These are phyloP conservation scores for Aegilops bicornis DNA, from an alignment of 176 grass and related monocot genomes.

Conservation along the genomic window DNA sequence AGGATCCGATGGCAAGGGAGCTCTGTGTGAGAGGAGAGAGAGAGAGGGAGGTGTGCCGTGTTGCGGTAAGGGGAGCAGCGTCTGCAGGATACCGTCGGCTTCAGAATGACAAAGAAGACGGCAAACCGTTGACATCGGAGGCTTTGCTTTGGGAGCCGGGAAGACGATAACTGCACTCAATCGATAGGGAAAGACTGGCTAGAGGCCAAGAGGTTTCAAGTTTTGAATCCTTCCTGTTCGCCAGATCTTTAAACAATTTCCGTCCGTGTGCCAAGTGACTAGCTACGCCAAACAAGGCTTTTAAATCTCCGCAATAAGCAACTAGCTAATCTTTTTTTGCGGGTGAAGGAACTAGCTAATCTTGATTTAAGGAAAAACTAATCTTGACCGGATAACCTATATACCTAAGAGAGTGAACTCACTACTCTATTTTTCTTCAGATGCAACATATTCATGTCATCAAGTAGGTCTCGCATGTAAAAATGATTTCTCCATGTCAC, in stretches of 20 bases:
- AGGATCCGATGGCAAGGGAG: not conserved
- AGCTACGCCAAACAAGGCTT: not conserved
- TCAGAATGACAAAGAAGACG: not conserved
- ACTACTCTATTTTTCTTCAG: too few species aligned
- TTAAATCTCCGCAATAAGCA: not conserved
- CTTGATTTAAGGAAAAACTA: not conserved
- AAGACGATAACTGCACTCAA: not conserved
- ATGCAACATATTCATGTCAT: too few species aligned
- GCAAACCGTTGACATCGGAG: not conserved
- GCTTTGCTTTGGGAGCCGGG: not conserved
- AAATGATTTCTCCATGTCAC: too few species aligned
- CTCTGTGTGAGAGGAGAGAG: too few species aligned
- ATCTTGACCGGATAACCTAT: too few species aligned
- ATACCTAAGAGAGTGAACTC: too few species aligned
- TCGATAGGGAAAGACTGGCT: not conserved
- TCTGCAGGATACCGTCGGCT: not conserved
- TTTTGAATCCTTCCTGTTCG: not conserved
- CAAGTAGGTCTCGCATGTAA: too few species aligned
- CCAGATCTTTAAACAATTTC: not conserved
- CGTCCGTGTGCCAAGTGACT: not conserved
- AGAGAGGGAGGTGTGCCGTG: not conserved
- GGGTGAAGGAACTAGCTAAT: not conserved
- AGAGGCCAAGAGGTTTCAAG: too few species aligned
- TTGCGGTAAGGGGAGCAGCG: constrained; percentile 3
- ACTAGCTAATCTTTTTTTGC: too few species aligned